Conservation (phyloP, 495 filamentous ascomycete species). For the Neurospora cerealis region DNA sequence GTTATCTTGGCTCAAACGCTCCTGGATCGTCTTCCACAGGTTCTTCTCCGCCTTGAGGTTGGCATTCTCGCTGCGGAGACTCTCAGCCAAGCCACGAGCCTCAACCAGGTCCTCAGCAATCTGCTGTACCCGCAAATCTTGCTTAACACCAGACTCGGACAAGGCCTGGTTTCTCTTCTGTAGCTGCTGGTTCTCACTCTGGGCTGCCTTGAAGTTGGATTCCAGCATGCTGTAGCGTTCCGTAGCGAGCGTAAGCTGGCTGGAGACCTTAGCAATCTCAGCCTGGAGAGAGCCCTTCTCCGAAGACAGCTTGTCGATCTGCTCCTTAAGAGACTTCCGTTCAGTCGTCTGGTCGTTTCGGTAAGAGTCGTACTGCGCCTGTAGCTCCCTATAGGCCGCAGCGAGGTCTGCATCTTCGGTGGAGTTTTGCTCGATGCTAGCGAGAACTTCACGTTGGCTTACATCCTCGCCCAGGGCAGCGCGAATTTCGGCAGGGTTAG, state of each 20-base stretch:
- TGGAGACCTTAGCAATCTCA: conserved; percentile 65
- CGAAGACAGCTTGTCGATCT: conserved; percentile 68
- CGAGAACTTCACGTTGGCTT: conserved; percentile 33
- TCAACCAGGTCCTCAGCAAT: conserved; percentile 89
- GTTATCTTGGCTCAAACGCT: conserved; percentile 75
- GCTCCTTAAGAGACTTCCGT: conserved; percentile 70
- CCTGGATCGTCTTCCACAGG: conserved; percentile 84
- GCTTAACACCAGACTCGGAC: conserved; percentile 74
- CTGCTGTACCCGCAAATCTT: conserved; percentile 82
- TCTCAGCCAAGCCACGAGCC: conserved; percentile 68
- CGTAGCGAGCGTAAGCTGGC: conserved; percentile 67
- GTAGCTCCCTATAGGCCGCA: conserved; percentile 64
- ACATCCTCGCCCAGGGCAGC: conserved; percentile 52
- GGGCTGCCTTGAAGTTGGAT: conserved; percentile 69
- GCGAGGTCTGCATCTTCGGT: conserved; percentile 30
- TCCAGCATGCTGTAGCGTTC: conserved; percentile 89
- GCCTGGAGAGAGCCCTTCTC: conserved; percentile 75
- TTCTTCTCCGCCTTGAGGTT: conserved; percentile 90
- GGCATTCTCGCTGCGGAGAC: conserved; percentile 79
- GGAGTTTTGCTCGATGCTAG: conserved; percentile 39
- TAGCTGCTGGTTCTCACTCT: conserved; percentile 74
- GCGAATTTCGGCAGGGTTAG: conserved; percentile 46
- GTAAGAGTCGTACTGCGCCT: conserved; percentile 83
- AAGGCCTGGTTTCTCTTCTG: conserved; percentile 67
- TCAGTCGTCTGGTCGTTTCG: conserved; percentile 74